Evolutionary conservation across 805 yeast genomes (phyloP).

Genomic region (Babjeviella inositovora): DNA sequence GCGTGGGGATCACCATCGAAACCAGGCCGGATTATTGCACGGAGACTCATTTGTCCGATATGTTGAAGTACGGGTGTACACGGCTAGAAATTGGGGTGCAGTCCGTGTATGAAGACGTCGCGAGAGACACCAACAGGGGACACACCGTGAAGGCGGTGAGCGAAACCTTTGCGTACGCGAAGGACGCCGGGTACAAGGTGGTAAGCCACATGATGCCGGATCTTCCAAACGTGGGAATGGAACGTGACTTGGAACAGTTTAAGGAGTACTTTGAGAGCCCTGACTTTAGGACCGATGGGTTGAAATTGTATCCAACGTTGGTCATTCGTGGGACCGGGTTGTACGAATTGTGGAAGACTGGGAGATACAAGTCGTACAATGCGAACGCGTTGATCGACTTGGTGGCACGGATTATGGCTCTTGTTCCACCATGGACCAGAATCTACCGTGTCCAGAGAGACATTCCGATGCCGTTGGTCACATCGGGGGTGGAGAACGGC

Average conservation of each 20-base stretch:
- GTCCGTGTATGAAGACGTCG: constrained; percentile 94
- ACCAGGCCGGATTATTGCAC: constrained; percentile 98
- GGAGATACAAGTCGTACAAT: constrained; percentile 84
- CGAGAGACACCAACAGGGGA: constrained; percentile 95
- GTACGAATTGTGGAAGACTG: constrained; percentile 95
- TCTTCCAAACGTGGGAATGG: constrained; percentile 97
- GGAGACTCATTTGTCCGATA: constrained; percentile 85
- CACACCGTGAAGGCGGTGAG: constrained; percentile 94
- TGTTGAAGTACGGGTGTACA: constrained; percentile 94
- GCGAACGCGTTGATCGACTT: constrained; percentile 89
- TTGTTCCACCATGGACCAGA: constrained; percentile 99
- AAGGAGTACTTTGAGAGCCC: constrained; percentile 95
- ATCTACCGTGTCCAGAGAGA: constrained; percentile 97
- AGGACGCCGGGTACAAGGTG: constrained; percentile 95
- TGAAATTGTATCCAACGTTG: constrained; percentile 87
- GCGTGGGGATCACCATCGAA: constrained; percentile 97
- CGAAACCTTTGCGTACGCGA: constrained; percentile 90
- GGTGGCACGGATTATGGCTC: constrained; percentile 88
- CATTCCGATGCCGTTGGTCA: constrained; percentile 97
- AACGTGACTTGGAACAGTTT: constrained; percentile 90
- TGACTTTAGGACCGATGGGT: constrained; percentile 91
- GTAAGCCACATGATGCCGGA: constrained; percentile 99
- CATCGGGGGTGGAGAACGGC: constrained; percentile 97
- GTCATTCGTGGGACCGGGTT: constrained; percentile 96
- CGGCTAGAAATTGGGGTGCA: constrained; percentile 95